Base-by-base conservation (phyloP, 257 asterid genomes). In the Capsicum rhomboideum region DNA sequence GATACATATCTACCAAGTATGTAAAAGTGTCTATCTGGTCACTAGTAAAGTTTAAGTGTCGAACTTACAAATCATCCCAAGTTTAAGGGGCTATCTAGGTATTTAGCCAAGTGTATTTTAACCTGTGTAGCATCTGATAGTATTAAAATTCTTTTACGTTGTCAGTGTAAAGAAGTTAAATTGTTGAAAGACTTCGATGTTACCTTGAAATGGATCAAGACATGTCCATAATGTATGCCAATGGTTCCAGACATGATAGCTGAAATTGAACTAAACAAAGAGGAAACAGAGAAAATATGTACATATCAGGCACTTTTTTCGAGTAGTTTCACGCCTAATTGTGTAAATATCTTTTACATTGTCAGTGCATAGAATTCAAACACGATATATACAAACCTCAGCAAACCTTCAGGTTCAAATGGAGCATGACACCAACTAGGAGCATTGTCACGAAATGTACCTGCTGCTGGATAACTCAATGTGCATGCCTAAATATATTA, bases 151-250 rank as follows among this genome's bases (percentile, higher is more conserved):
- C n/a, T 26, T 64, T 50, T 46, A 23, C 6, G 16, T 0, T 46
- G 80, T 44, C 40, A 74, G 21, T 7, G 2, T 74, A 46, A 21
- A 23, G 0, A 74, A 46, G 59, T 46, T 13, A 74, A 74, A 74
- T 26, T 17, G 2, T 55, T 28, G 20, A 40, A 50, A 20, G 29
- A 50, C 8, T 23, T 26, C 1, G 6, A 10, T 50, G 23, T 69
- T 79, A 96, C 99, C 95, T 92, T 90, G 82, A 90, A 89, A 85
- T 94, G 97, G 81, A 96, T 92, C 91, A 96, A 80, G 34, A 93
- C 94, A 82, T 96, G 99, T 13, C 99, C 99, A 69, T 92, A 93
- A 87, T 96, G 98, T 71, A 96, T 89, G 10, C 98, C 99, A 79
- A 96, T 90, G 13, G 94, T 92, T 66, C 98, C 97, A 6, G 98